Base-by-base conservation (phyloP, 768 basidiomycete genomes). In the Mycena alexandri region DNA sequence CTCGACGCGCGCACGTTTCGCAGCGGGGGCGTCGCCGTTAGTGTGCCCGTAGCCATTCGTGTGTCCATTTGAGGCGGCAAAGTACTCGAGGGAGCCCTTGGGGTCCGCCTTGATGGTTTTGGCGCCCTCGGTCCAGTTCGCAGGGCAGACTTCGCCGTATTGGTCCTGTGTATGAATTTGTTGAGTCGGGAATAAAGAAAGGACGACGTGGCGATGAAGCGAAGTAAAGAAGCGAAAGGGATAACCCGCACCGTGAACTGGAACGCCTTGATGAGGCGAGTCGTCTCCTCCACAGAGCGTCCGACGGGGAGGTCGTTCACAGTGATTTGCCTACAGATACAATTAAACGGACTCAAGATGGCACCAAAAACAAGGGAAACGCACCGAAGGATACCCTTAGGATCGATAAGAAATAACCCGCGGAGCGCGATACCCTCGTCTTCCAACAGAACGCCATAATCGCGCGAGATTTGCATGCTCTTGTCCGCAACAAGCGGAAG, bases 291-390 rank as follows among this genome's bases (percentile, higher is more conserved):
- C 60, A 97, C 95, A 3, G 94, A 95, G 59, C 96, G 93, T n/a
- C 96, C 96, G 54, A 97, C 95, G 16, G 95, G 94, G 44, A 96
- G 86, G 79, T 98, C 96, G 76, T 97, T 97, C 68, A 97, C 84
- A 61, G 93, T 94, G 72, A 93, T 91, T 84, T 94, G 91, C 68
- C 91, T 92, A 47, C 29, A n/a, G 21, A 56, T n/a, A 63, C 19
- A 36, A n/a, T 53, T 21, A 41, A 24, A 25, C 21, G 59, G 6
- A 59, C 34, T 29, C 24, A 24, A 38, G 47, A 22, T 16, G 22
- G 46, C 34, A 10, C 2, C 25, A 24, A 67, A 46, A 22, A 36
- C 19, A 56, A 54, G 36, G 42, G 13, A 43, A 34, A 75, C 82
- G 50, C 59, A 89, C 89, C 93, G 85, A 38, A 94, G 78, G 61